phyloP scores from a whole-genome alignment of 805 yeast genomes.

The Kregervanrija fluxuum region DNA sequence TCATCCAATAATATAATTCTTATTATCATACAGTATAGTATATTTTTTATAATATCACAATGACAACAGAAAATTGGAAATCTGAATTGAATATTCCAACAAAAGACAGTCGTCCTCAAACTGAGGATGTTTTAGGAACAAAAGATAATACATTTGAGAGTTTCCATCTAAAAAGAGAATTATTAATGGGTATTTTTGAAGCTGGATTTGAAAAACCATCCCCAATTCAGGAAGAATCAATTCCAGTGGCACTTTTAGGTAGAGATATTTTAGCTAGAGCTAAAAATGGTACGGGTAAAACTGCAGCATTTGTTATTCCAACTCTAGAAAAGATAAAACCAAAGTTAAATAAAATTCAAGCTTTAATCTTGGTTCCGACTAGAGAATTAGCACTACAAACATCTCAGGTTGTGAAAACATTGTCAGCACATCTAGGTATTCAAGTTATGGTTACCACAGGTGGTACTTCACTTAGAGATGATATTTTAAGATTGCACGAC shows the following conservation, averaged over 20 bases:
- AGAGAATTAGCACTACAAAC: conserved; percentile 97
- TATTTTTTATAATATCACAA: conserved; percentile 7
- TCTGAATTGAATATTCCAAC: conserved; percentile 62
- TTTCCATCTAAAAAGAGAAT: conserved; percentile 83
- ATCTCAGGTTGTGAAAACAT: conserved; percentile 91
- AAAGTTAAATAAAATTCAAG: conserved; percentile 77
- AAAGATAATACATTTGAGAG: conserved; percentile 91
- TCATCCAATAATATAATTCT: no score
- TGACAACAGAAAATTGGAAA: conserved; percentile 60
- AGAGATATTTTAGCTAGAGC: conserved; percentile 96
- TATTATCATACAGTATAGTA: neutral
- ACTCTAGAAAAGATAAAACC: conserved; percentile 85
- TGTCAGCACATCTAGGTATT: conserved; percentile 88
- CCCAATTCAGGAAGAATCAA: conserved; percentile 95
- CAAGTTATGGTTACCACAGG: conserved; percentile 98
- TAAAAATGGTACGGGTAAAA: conserved; percentile 97
- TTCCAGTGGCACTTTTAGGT: conserved; percentile 92
- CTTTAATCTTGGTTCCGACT: conserved; percentile 90
- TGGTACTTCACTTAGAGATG: conserved; percentile 91
- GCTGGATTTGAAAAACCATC: conserved; percentile 98
- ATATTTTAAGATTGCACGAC: conserved; percentile 85
- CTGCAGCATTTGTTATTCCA: conserved; percentile 96
- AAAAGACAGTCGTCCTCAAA: conserved; percentile 90
- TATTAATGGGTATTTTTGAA: conserved; percentile 96
- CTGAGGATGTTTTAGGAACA: conserved; percentile 90